Percentiles rank a stretch among this genome's conserved stretches.
Evolutionary conservation across 164 flowering plant genomes (phyloP).

Genomic region (Magnolia sinica): DNA sequence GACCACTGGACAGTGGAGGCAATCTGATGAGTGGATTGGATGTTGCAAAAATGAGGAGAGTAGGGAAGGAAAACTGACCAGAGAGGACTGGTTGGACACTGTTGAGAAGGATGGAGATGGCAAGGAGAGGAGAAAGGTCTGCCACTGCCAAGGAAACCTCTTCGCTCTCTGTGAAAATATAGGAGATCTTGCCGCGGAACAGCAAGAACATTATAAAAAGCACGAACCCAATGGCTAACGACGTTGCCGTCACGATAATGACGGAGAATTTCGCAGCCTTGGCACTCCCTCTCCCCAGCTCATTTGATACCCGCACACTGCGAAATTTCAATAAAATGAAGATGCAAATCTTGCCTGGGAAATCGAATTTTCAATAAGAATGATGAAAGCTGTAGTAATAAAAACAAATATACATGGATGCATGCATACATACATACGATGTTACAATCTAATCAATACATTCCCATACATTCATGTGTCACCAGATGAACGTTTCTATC

Average conservation of each 20-base stretch:
- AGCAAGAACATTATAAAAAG: conserved; percentile 25
- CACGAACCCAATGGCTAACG: conserved; percentile 27
- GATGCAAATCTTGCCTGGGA: not conserved
- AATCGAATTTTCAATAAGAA: not conserved
- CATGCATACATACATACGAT: no score
- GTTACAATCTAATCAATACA: no score
- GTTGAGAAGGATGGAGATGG: conserved; percentile 33
- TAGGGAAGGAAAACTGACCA: conserved; percentile 10
- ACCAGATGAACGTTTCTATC: no score
- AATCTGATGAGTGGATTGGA: no score
- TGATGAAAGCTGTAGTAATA: not conserved
- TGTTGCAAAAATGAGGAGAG: not conserved
- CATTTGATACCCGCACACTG: conserved; percentile 52
- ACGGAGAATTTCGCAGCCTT: conserved; percentile 44
- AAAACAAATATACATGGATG: no score
- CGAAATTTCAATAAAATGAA: not conserved
- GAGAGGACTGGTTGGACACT: conserved; percentile 45
- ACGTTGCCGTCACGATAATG: conserved; percentile 20
- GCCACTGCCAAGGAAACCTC: conserved; percentile 30
- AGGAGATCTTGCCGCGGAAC: conserved; percentile 20
- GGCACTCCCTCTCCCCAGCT: conserved; percentile 47
- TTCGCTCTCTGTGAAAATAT: conserved; percentile 24
- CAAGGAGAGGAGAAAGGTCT: conserved; percentile 29
- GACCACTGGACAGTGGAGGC: no score
- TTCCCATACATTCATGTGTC: no score